Evolutionary conservation across 1,284 basidiomycete species (phyloP).

Genomic region (Papiliotrema nemorosa): DNA sequence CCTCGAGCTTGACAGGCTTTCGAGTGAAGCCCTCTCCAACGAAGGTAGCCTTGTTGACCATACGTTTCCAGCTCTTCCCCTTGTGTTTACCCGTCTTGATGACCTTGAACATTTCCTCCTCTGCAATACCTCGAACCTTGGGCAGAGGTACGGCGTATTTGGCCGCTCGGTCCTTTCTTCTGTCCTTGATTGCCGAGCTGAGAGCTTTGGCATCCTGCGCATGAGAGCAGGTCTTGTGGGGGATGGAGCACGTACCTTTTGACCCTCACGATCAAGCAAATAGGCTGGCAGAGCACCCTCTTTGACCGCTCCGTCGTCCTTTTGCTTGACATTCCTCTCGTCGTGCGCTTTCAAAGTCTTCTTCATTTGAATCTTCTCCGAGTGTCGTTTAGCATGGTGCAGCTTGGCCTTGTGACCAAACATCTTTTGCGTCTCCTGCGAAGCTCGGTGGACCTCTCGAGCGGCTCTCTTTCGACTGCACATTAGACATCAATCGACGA

Average conservation of each 20-base stretch:
- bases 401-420: slow-evolving; percentile 98
- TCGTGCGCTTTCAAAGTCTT: slow-evolving; percentile 99
- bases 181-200: slow-evolving; percentile 97
- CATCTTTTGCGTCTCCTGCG: slow-evolving; percentile 84
- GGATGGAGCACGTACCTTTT: slow-evolving; percentile 56
- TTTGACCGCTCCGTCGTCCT: slow-evolving; percentile 73
- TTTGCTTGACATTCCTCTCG: slow-evolving; percentile 94
- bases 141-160: slow-evolving; percentile 96
- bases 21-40: slow-evolving; percentile 97
- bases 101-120: slow-evolving; percentile 99
- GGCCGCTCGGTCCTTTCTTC: slow-evolving; percentile 98
- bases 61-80: slow-evolving; percentile 97
- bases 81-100: slow-evolving; percentile 97
- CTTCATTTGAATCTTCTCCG: slow-evolving; percentile 98
- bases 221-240: not conserved
- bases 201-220: slow-evolving; percentile 84
- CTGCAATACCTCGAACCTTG: slow-evolving; percentile 95
- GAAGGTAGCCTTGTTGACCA: slow-evolving; percentile 99
- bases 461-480: slow-evolving; percentile 86
- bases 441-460: slow-evolving; percentile 82
- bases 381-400: slow-evolving; percentile 90
- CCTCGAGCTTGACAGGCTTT: slow-evolving; percentile 97
- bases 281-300: slow-evolving; percentile 91
- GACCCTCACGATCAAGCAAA: slow-evolving; percentile 92
- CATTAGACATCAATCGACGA: not conserved